A percentile compares a stretch with the other conserved stretches of the same genome.
Conservation (phyloP, 805 yeast species). For the Starmerella powellii region DNA sequence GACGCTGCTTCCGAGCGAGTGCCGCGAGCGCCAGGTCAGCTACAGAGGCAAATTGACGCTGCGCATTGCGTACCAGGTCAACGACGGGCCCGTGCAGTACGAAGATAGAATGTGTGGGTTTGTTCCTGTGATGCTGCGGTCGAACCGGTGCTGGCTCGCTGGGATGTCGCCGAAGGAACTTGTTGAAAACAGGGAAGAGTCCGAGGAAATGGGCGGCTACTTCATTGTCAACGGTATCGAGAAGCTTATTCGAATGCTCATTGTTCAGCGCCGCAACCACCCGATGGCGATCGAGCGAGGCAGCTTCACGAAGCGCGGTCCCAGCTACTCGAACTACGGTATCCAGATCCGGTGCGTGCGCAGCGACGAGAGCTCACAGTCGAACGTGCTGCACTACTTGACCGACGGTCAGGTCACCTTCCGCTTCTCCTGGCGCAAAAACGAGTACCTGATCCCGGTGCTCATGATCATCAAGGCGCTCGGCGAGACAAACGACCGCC, state of each 20-base stretch:
- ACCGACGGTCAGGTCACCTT: constrained; percentile 93
- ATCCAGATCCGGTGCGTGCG: constrained; percentile 87
- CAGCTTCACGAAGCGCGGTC: constrained; percentile 88
- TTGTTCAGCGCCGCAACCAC: constrained; percentile 94
- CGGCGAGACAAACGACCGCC: constrained; percentile 82
- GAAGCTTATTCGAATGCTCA: constrained; percentile 89
- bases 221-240: constrained; percentile 95
- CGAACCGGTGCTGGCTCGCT: constrained; percentile 85
- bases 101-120: constrained; percentile 87
- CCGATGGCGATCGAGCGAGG: constrained; percentile 97
- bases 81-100: constrained; percentile 66
- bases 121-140: constrained; percentile 79
- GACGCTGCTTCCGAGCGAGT: constrained; percentile 69
- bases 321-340: constrained; percentile 78
- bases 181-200: constrained; percentile 70
- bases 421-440: constrained; percentile 94
- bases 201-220: constrained; percentile 94
- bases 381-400: constrained; percentile 91
- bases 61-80: constrained; percentile 74
- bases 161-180: constrained; percentile 71
- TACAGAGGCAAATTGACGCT: constrained; percentile 69
- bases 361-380: constrained; percentile 95
- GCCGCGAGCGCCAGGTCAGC: constrained; percentile 79
- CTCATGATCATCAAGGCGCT: constrained; percentile 85
- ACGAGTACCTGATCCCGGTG: constrained; percentile 88